Evolutionary conservation across 2,329 filamentous ascomycete genomes (phyloP), one percentile per base, ranked within the genome.

Genomic region (Colletotrichum acutatum): DNA sequence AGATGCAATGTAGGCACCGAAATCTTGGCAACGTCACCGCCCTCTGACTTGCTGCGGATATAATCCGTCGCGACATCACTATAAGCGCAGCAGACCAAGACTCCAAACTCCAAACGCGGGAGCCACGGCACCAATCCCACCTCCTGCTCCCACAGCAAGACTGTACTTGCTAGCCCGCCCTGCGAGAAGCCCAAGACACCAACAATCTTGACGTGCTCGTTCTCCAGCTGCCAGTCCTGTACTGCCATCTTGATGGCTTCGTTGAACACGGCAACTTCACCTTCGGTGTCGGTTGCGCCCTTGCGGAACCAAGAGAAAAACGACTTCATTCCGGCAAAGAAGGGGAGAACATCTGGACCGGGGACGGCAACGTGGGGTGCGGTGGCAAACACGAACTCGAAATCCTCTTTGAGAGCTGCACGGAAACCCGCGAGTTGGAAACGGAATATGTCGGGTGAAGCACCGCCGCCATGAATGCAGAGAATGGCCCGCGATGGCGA

Each of bases 111-210:
- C 19, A 66, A 34, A 28, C 56, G 52, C 52, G 63, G 63, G 22
- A 66, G 63, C 63, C 63, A 66, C 19, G 63, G 52, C 28, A 24
- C 16, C n/a, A 66, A 22, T 5, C 52, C 63, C 1, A 28, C 26
- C 11, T 66, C 52, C 2, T 57, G 63, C 34, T 66, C 63, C 63
- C 52, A 57, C 22, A 66, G 32, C 1, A 66, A 12, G 12, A 66
- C 30, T 1, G 49, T 57, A 6, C 52, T 37, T n/a, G 63, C 63
- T 8, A 66, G 37, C 52, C 52, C 63, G 6, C 63, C 63, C 28
- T 66, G 63, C 4, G 63, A 66, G 28, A 66, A 66, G 32, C 63
- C 63, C 16, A 66, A 30, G 14, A 66, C 63, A 7, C 63, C 63
- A 2, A 66, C 63, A 16, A 66, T 66, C 16, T 16, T 34, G 4